These are phyloP conservation scores for Euptelea pleiosperma DNA, from an alignment of 164 flowering plant genomes.

Conservation along the genomic window DNA sequence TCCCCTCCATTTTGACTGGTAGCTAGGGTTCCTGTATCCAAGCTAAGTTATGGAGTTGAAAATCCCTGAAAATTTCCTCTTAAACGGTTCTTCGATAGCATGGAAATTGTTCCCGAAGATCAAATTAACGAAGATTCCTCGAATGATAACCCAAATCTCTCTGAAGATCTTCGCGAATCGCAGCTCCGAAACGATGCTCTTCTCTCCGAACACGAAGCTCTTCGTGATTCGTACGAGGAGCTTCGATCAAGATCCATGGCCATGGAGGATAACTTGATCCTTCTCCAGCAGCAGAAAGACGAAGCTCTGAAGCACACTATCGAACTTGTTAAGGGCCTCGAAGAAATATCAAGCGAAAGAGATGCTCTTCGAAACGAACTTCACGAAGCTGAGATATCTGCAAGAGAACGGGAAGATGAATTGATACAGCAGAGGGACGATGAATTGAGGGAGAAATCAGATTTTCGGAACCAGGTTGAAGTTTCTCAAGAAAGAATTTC, in stretches of 20 bases:
- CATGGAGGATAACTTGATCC: constrained; percentile 19
- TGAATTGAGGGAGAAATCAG: constrained; percentile 12
- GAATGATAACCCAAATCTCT: not conserved
- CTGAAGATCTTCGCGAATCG: constrained; percentile 1
- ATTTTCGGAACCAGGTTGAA: constrained; percentile 14
- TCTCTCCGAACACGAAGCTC: constrained; percentile 28
- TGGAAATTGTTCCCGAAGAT: constrained; percentile 19
- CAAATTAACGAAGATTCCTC: constrained; percentile 13
- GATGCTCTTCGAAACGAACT: constrained; percentile 24
- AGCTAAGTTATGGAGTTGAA: not conserved
- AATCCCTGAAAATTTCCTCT: not conserved
- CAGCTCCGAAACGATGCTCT: constrained; percentile 19
- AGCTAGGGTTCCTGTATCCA: constrained; percentile 10
- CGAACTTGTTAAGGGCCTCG: constrained; percentile 10
- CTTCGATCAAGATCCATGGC: constrained; percentile 22
- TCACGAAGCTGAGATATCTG: constrained; percentile 13
- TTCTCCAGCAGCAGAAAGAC: constrained; percentile 25
- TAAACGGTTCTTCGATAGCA: constrained; percentile 19
- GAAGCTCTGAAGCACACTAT: constrained; percentile 15
- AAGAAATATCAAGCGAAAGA: constrained; percentile 27
- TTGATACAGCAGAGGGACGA: constrained; percentile 21
- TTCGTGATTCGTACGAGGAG: constrained; percentile 15
- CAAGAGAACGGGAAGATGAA: constrained; percentile 22
- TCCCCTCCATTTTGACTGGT: constrained; percentile 21
- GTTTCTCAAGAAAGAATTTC: constrained; percentile 10